phyloP scores from a whole-genome alignment of 2,329 filamentous ascomycete species.

The Aspergillus piperis region DNA sequence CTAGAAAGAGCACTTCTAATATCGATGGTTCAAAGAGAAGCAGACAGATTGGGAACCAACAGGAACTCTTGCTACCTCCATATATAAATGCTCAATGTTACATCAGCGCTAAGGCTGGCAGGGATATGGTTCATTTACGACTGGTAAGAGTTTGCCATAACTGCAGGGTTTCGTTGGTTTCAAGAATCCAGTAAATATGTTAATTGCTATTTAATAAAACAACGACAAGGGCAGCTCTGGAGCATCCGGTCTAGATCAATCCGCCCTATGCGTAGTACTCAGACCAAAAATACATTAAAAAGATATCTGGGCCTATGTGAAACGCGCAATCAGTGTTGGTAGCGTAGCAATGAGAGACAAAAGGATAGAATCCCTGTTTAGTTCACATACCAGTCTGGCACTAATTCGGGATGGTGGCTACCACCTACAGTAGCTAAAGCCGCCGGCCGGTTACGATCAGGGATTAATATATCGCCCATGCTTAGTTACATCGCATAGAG shows the following conservation, averaged over 20 bases:
- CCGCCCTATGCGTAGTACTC: neutral
- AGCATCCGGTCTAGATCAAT: neutral
- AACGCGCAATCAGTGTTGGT: neutral
- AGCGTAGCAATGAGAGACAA: neutral
- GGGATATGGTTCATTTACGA: neutral
- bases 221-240: neutral
- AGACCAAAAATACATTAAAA: too few species aligned
- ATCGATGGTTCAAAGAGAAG: too few species aligned
- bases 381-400: neutral
- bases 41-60: neutral
- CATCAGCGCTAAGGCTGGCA: neutral
- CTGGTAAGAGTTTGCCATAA: neutral
- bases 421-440: neutral
- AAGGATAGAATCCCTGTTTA: neutral
- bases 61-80: neutral
- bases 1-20: neutral
- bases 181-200: neutral
- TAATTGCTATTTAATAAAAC: neutral
- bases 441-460: neutral
- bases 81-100: neutral
- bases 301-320: neutral
- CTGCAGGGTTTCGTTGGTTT: neutral
- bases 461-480: neutral
- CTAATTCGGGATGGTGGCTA: neutral
- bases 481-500: neutral